A percentile compares a stretch with the other conserved stretches of the same genome.
Evolutionary conservation across 805 yeast genomes (phyloP).

Genomic region (Candida multigemmis): DNA sequence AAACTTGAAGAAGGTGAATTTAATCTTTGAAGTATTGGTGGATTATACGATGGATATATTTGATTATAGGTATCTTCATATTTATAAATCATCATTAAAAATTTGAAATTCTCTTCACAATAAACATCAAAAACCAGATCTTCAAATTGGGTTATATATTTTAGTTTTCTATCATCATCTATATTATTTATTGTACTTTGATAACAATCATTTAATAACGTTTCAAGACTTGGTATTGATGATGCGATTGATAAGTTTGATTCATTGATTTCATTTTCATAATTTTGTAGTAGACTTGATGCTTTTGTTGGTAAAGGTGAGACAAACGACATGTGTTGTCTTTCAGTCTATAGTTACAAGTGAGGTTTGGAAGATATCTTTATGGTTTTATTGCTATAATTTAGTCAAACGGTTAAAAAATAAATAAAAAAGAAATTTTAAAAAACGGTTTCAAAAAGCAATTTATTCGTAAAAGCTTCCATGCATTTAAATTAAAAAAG

Average conservation of each 20-base stretch:
- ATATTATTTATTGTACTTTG: conserved; percentile 12
- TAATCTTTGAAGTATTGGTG: conserved; percentile 1
- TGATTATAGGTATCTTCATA: conserved; percentile 36
- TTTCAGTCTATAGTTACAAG: conserved; percentile 19
- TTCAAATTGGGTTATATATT: conserved; percentile 18
- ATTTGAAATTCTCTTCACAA: conserved; percentile 36
- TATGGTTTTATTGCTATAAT: too few relatives aligned
- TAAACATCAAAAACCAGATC: conserved; percentile 27
- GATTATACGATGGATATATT: conserved; percentile 3
- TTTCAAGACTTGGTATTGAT: too few relatives aligned
- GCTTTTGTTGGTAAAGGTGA: neutral
- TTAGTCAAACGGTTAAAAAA: too few relatives aligned
- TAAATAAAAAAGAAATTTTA: too few relatives aligned
- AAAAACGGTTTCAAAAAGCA: too few relatives aligned
- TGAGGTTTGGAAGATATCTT: neutral
- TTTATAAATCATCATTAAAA: conserved; percentile 34
- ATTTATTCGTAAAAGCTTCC: too few relatives aligned
- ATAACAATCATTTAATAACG: conserved; percentile 24
- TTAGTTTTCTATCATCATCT: conserved; percentile 6
- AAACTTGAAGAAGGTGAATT: conserved; percentile 3
- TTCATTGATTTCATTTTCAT: conserved; percentile 2
- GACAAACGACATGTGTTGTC: neutral
- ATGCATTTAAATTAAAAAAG: too few relatives aligned
- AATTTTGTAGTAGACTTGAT: neutral
- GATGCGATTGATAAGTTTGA: too few relatives aligned